Base-by-base conservation (phyloP, 371 early-diverging fungal genomes). In the Chytridium lagenaria region DNA sequence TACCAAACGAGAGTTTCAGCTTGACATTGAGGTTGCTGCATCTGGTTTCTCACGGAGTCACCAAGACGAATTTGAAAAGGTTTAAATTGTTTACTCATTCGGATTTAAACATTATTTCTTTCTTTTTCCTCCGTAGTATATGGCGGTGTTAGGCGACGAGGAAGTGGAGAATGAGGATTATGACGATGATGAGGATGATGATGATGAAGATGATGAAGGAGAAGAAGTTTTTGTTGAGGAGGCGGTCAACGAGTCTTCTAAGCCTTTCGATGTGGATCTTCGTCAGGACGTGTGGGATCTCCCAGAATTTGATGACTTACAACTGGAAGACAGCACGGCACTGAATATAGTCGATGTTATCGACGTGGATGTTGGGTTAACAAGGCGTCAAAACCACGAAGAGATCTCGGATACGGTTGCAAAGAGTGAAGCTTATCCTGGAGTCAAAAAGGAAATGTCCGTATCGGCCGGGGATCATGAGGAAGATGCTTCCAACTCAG, bases 21-120 rank as follows among this genome's bases (percentile, higher is more conserved):
- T 99, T 52, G 99, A 99, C 86, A 92, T 97, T 12, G 89, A 95
- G 81, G 98, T 97, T 0, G 94, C 94, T 26, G 98, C 98, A 16
- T 94, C 93, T 80, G 98, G 98, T 16, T 98, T 98, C 71, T 92
- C 92, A 28, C 92, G 90, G 76, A 92, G 95, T 81, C 91, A 93
- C 81, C 94, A 96, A 84, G 80, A 90, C 64, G 93, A 95, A 81
- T 80, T 97, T 12, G 96, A 97, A 77, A 83, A 83, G 80, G 78
- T 82, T 31, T 30, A 37, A 19, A 15, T 30, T 10, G 1, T n/a
- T n/a, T n/a, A n/a, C n/a, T n/a, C n/a, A n/a, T n/a, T n/a, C n/a
- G n/a, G 19, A 36, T 34, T n/a, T 67, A 22, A 5, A 66, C 12
- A 15, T 34, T 72, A 16, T 44, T 19, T 44, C 44, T 44, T 44